These are phyloP conservation scores for Volutella citrinella DNA, from an alignment of 2,329 filamentous ascomycete genomes.

Conservation along the genomic window DNA sequence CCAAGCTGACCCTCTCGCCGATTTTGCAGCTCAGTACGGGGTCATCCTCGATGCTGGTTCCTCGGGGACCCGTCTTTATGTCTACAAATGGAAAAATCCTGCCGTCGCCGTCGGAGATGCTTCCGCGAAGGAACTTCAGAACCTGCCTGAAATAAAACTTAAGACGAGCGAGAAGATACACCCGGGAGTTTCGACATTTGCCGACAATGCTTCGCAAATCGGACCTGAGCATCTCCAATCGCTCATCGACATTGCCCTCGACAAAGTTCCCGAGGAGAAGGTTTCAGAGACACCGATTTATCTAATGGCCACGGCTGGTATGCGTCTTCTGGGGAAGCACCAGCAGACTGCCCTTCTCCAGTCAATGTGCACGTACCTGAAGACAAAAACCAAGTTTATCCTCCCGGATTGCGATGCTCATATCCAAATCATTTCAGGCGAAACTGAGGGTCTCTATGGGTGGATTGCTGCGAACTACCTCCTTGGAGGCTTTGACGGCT, in stretches of 20 bases:
- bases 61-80: conserved; percentile 90
- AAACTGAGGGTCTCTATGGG: conserved; percentile 93
- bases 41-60: conserved; percentile 97
- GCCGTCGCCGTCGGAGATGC: conserved; percentile 58
- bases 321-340: conserved; percentile 75
- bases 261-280: conserved; percentile 72
- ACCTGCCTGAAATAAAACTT: conserved; percentile 76
- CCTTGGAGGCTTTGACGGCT: conserved; percentile 82
- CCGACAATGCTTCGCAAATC: conserved; percentile 69
- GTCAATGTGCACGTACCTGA: conserved; percentile 80
- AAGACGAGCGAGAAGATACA: conserved; percentile 91
- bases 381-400: conserved; percentile 72
- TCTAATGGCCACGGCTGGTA: conserved; percentile 91
- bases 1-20: not conserved
- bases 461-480: conserved; percentile 98
- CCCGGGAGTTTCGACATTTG: conserved; percentile 90
- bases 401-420: conserved; percentile 88
- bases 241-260: conserved; percentile 77
- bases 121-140: conserved; percentile 45
- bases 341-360: conserved; percentile 72
- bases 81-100: conserved; percentile 90
- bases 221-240: conserved; percentile 78
- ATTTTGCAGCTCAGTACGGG: conserved; percentile 66
- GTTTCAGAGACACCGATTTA: conserved; percentile 87
- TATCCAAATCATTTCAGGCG: conserved; percentile 91